Evolutionary conservation across 441 rosid genomes (phyloP).

Genomic region (Pelargonium australe): DNA sequence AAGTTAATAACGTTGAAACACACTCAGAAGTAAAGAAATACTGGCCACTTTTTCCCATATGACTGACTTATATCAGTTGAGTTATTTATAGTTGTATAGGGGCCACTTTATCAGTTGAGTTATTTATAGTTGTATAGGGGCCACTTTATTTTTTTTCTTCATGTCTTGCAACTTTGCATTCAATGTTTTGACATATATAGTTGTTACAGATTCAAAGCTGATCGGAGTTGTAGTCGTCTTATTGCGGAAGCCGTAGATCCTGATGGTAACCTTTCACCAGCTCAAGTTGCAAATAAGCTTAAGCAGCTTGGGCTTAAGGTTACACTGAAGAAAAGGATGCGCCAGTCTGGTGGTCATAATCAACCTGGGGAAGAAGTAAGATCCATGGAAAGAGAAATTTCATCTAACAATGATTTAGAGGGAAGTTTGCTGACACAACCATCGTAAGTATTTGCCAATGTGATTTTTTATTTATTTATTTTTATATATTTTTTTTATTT

Average conservation of each 20-base stretch:
- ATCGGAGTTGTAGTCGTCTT: slow-evolving; percentile 42
- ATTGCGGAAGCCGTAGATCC: slow-evolving; percentile 74
- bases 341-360: slow-evolving; percentile 24
- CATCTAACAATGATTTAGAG: slow-evolving; percentile 30
- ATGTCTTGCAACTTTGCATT: slow-evolving; percentile 18
- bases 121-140: background rate
- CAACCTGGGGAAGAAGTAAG: slow-evolving; percentile 29
- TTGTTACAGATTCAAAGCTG: slow-evolving; percentile 66
- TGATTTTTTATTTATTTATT: too few species aligned
- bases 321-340: slow-evolving; percentile 47
- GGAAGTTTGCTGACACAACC: slow-evolving; percentile 36
- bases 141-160: slow-evolving; percentile 1
- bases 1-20: slow-evolving; percentile 2
- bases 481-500: too few species aligned
- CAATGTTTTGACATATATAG: slow-evolving; percentile 16
- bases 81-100: background rate
- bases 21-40: slow-evolving; percentile 4
- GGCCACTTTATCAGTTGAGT: background rate
- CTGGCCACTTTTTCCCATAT: background rate
- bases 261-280: slow-evolving; percentile 61
- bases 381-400: slow-evolving; percentile 24
- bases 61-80: slow-evolving; percentile 12
- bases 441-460: slow-evolving; percentile 42
- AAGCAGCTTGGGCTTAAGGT: slow-evolving; percentile 68
- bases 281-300: slow-evolving; percentile 86